phyloP scores from a whole-genome alignment of 2,329 filamentous ascomycete genomes.

The Trichoderma brevicompactum region DNA sequence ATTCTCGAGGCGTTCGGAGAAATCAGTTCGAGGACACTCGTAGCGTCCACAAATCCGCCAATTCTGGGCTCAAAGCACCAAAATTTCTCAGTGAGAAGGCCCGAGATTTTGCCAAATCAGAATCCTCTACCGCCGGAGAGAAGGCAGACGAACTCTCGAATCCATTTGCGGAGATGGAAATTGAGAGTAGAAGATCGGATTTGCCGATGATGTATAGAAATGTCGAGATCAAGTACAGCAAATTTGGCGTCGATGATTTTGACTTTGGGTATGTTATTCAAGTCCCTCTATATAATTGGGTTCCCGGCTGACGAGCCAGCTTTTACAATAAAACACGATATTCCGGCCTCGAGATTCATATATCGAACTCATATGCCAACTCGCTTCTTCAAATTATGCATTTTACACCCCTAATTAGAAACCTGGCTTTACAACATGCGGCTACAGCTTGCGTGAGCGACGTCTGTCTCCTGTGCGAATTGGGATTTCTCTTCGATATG shows the following conservation, averaged over 20 bases:
- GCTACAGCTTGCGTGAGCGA: conserved; percentile 83
- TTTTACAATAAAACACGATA: conserved; percentile 94
- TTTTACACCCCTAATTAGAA: conserved; percentile 86
- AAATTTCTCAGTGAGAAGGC: conserved; percentile 96
- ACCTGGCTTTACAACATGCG: conserved; percentile 85
- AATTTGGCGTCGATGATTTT: conserved; percentile 98
- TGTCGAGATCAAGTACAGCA: conserved; percentile 98
- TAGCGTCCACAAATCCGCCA: conserved; percentile 61
- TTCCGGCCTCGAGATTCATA: conserved; percentile 93
- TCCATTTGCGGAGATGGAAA: conserved; percentile 67
- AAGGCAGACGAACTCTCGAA: conserved; percentile 63
- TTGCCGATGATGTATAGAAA: conserved; percentile 88
- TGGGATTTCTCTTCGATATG: conserved; percentile 98
- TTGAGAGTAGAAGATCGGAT: conserved; percentile 77
- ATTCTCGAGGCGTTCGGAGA: conserved; percentile 71
- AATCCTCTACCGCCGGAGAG: conserved; percentile 48
- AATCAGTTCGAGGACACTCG: conserved; percentile 85
- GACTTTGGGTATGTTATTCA: conserved; percentile 75
- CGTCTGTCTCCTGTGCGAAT: conserved; percentile 85
- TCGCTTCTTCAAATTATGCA: conserved; percentile 87
- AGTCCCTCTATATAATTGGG: conserved; percentile 27
- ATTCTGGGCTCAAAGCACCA: conserved; percentile 70
- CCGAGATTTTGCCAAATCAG: conserved; percentile 63
- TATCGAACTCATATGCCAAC: conserved; percentile 95
- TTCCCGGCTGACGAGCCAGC: conserved; percentile 49